Evolutionary conservation across 805 yeast genomes (phyloP), one percentile per base, ranked within the genome.

Genomic region (Barnettozyma botsteinii): DNA sequence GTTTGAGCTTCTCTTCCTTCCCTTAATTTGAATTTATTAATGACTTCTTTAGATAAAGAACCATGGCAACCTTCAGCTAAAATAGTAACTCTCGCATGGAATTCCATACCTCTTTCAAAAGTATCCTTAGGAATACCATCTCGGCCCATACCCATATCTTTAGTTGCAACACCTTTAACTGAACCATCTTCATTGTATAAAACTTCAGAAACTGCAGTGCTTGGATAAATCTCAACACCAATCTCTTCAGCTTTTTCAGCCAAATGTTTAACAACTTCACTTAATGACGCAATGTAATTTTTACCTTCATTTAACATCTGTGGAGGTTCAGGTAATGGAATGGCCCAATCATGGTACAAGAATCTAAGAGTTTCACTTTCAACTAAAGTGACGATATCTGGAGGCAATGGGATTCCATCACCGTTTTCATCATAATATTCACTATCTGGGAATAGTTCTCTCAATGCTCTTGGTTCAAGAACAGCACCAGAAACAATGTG

Each of bases 41-140:
- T 81, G 0, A 77, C 81, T 56, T 83, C 75, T 59, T 93, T 91
- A 11, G 89, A 71, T 39, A 93, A 67, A 1, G 96, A 88, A 0
- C 98, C 98, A 62, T 89, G 98, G 59, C 98, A 93, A n/a, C 98
- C 98, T 65, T 93, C 98, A 5, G 96, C 96, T 24, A 93, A 71
- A 14, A 93, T 83, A 0, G 97, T 89, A 44, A 81, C 70, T 52
- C 93, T 77, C 5, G 98, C 86, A 51, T 82, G 93, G 62, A 93
- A 93, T 62, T 87, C 98, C 96, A 93, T 85, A 20, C 98, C 98
- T 49, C 95, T 74, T 62, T 93, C 96, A 61, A 86, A 93, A n/a
- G 76, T 69, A 48, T 75, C 84, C 53, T 81, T 85, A 23, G 96
- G 95, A 25, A 67, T 58, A 15, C 96, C 96, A 42, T 72, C 63